A percentile compares a stretch with the other conserved stretches of the same genome.
Conservation (phyloP, 1,284 basidiomycete species). For the Ustilago nuda region DNA sequence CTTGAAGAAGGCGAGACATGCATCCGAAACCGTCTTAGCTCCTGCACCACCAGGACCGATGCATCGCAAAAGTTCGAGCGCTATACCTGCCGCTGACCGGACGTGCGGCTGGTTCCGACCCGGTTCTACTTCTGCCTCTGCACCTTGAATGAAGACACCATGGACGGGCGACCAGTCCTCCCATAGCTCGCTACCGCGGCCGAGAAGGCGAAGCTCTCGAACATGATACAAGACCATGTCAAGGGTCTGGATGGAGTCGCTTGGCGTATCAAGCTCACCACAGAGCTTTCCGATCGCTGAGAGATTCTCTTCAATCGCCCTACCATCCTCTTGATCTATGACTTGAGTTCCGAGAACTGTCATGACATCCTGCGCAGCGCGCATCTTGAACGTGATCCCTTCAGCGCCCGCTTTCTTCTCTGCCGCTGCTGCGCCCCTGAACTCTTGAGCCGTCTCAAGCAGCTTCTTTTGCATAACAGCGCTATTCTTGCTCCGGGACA, state of each 20-base stretch:
- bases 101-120: not conserved
- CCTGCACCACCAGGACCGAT: slow-evolving; percentile 5
- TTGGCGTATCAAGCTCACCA: not conserved
- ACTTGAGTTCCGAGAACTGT: not conserved
- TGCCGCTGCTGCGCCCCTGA: slow-evolving; percentile 10
- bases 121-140: not conserved
- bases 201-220: slow-evolving; percentile 19
- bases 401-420: not conserved
- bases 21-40: not conserved
- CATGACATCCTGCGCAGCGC: slow-evolving; percentile 25
- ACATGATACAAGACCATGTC: slow-evolving; percentile 31
- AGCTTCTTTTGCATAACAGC: slow-evolving; percentile 8
- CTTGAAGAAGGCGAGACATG: slow-evolving; percentile 19
- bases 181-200: not conserved
- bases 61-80: slow-evolving; percentile 30
- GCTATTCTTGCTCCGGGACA: slow-evolving; percentile 11
- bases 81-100: slow-evolving; percentile 16
- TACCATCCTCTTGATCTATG: not conserved
- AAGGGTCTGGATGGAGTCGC: slow-evolving; percentile 13
- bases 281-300: slow-evolving; percentile 12
- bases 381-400: slow-evolving; percentile 25
- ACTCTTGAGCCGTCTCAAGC: slow-evolving; percentile 3
- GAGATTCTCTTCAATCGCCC: not conserved
- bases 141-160: too few relatives aligned
- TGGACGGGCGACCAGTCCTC: too few relatives aligned